Conservation (phyloP, 805 yeast genomes). For the Pichia scutulata region DNA sequence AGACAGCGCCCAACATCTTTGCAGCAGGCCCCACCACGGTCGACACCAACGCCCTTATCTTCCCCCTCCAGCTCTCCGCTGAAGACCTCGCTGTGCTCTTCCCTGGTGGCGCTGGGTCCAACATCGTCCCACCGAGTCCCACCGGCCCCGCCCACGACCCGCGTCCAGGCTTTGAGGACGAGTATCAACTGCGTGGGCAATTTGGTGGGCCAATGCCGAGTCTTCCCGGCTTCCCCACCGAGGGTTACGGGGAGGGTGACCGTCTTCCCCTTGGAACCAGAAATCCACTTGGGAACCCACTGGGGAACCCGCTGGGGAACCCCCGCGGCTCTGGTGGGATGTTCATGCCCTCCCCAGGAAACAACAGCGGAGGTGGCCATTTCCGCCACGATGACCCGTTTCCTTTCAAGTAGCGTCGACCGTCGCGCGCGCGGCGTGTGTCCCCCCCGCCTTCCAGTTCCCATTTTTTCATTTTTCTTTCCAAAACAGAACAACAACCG, state of each 20-base stretch:
- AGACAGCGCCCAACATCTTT: neutral
- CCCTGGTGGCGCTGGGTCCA: neutral
- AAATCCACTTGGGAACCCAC: neutral
- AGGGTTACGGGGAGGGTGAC: neutral
- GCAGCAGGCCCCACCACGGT: neutral
- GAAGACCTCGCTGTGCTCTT: neutral
- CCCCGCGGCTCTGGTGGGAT: neutral
- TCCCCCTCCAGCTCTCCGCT: neutral
- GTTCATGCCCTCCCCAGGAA: neutral
- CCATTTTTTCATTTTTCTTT: neutral
- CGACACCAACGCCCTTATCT: neutral
- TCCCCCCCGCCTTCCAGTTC: too few species aligned
- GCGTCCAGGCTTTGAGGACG: neutral
- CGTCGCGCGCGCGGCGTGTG: neutral
- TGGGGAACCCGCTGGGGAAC: neutral
- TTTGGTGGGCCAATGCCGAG: neutral
- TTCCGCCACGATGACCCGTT: neutral
- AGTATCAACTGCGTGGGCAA: neutral
- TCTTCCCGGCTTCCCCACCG: neutral
- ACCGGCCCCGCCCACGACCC: neutral
- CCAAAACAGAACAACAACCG: neutral
- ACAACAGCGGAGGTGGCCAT: neutral
- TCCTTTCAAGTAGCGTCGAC: neutral
- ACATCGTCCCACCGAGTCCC: neutral
- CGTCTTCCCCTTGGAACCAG: neutral